Conservation (phyloP, 2,329 filamentous ascomycete genomes). For the Monosporascus sp. region DNA sequence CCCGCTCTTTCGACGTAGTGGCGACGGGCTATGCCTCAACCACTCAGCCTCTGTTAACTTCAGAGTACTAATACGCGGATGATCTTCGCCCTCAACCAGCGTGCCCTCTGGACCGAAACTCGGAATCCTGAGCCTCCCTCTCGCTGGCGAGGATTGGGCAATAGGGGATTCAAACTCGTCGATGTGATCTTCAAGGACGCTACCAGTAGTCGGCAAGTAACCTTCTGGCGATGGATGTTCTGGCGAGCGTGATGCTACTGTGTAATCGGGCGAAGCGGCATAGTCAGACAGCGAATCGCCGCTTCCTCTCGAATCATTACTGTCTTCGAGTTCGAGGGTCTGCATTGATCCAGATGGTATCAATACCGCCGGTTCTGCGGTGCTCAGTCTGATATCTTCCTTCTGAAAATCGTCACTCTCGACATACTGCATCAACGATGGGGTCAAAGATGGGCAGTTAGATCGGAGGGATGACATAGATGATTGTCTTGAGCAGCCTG, state of each 20-base stretch:
- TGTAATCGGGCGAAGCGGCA: constrained; percentile 20
- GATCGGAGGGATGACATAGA: constrained; percentile 25
- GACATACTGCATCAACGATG: constrained; percentile 25
- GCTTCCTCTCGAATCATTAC: constrained; percentile 10
- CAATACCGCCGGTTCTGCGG: constrained; percentile 21
- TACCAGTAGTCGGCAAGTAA: constrained; percentile 27
- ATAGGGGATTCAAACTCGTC: constrained; percentile 19
- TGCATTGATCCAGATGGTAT: constrained; percentile 24
- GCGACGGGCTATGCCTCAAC: constrained; percentile 25
- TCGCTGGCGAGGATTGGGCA: constrained; percentile 12
- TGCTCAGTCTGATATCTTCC: constrained; percentile 24
- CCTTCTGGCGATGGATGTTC: constrained; percentile 20
- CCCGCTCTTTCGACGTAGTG: constrained; percentile 10
- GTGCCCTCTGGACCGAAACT: constrained; percentile 6
- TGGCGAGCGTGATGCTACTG: constrained; percentile 17
- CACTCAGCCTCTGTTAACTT: constrained; percentile 25
- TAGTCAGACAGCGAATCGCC: constrained; percentile 24
- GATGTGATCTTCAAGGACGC: constrained; percentile 25
- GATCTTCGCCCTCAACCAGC: constrained; percentile 1
- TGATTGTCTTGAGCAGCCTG: constrained; percentile 12
- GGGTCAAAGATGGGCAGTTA: constrained; percentile 27
- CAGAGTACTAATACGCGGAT: constrained; percentile 9
- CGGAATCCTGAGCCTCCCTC: constrained; percentile 4
- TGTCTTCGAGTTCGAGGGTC: constrained; percentile 14
- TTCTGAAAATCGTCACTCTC: constrained; percentile 28